phyloP scores from a whole-genome alignment of 148 eudicot species.

The Diospyros lotus region DNA sequence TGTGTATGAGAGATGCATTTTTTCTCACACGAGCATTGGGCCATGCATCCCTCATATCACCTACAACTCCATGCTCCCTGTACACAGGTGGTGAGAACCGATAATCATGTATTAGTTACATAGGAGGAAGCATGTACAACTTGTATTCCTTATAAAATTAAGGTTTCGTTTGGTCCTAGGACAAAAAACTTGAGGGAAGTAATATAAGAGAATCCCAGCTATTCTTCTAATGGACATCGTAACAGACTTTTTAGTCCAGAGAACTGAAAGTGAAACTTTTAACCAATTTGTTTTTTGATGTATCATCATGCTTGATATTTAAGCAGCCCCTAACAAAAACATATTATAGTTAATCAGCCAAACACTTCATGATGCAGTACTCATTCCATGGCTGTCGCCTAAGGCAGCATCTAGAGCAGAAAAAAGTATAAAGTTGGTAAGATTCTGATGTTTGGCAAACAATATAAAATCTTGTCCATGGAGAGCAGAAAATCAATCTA shows the following conservation, averaged over 20 bases:
- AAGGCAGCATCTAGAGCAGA: too few relatives aligned
- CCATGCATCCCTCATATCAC: conserved; percentile 99
- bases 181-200: not conserved
- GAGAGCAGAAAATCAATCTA: too few relatives aligned
- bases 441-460: too few relatives aligned
- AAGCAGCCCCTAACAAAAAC: too few relatives aligned
- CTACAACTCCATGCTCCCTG: conserved; percentile 94
- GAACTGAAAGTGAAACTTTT: not conserved
- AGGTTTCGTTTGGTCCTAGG: not conserved
- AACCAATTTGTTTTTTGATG: too few relatives aligned
- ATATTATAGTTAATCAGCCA: too few relatives aligned
- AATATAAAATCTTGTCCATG: too few relatives aligned
- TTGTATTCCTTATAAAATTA: not conserved
- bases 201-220: not conserved
- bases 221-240: not conserved
- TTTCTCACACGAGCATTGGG: conserved; percentile 91
- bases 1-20: conserved; percentile 76
- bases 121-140: not conserved
- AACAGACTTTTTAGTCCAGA: not conserved
- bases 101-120: not conserved
- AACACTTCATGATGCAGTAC: too few relatives aligned
- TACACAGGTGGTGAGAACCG: not conserved
- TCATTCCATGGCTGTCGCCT: too few relatives aligned
- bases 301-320: too few relatives aligned
- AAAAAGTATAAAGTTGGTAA: too few relatives aligned